phyloP scores from a whole-genome alignment of 306 rosid genomes.

The Dalbergia oliveri region DNA sequence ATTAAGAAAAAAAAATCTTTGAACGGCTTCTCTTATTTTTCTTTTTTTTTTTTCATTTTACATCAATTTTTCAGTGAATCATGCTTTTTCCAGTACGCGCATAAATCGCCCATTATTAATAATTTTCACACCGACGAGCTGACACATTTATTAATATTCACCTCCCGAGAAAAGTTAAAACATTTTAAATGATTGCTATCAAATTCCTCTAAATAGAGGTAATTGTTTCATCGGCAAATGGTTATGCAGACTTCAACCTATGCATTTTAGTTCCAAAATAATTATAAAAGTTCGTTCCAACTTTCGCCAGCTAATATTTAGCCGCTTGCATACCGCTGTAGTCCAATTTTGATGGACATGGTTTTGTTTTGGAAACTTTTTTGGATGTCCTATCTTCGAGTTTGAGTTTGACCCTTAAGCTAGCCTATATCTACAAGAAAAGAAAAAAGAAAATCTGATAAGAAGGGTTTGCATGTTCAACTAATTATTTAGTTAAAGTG shows the following conservation, averaged over 20 bases:
- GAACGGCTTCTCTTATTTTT: too few species aligned
- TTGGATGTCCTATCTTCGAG: not conserved
- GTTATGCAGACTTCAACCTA: not conserved
- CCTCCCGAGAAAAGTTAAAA: not conserved
- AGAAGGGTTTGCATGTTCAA: slow-evolving; percentile 8
- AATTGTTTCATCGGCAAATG: not conserved
- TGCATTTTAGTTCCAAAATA: not conserved
- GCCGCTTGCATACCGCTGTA: not conserved
- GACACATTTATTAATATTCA: not conserved
- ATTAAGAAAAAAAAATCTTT: too few species aligned
- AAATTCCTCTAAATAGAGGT: not conserved
- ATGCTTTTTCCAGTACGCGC: not conserved
- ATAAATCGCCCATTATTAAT: not conserved
- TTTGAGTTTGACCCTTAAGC: not conserved
- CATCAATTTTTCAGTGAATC: too few species aligned
- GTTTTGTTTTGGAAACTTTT: not conserved
- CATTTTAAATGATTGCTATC: not conserved
- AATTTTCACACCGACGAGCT: not conserved
- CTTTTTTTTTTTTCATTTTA: too few species aligned
- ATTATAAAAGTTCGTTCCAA: not conserved
- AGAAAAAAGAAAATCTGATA: not conserved
- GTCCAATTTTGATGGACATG: not conserved
- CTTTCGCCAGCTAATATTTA: not conserved
- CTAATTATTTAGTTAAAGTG: not conserved
- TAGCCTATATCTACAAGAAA: not conserved